A percentile compares a stretch with the other conserved stretches of the same genome.
These are phyloP conservation scores for Farysia itapuensis DNA, from an alignment of 1,284 basidiomycete genomes.

Conservation along the genomic window DNA sequence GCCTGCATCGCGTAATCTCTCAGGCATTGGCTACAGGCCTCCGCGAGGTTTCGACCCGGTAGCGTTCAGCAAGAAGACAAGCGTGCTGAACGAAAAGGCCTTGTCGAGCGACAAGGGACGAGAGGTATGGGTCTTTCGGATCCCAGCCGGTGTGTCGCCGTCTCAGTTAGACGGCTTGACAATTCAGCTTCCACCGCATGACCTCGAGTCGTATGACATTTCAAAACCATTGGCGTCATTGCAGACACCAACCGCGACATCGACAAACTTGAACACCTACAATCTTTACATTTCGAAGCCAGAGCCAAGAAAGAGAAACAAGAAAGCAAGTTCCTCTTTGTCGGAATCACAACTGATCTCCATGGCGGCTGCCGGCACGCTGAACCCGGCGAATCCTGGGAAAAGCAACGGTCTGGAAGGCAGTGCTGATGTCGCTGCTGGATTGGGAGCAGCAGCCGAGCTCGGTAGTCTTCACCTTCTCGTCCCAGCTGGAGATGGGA, in stretches of 20 bases:
- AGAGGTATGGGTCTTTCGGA: constrained; percentile 34
- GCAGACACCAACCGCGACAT: constrained; percentile 3
- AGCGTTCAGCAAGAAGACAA: not conserved
- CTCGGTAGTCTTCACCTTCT: constrained; percentile 28
- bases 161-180: constrained; percentile 30
- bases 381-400: constrained; percentile 3
- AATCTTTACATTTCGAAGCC: constrained; percentile 18
- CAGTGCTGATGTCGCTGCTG: constrained; percentile 9
- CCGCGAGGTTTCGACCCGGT: constrained; percentile 31
- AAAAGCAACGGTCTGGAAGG: constrained; percentile 3
- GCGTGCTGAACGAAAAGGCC: not conserved
- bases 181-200: constrained; percentile 17
- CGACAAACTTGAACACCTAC: constrained; percentile 17
- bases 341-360: constrained; percentile 42
- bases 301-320: constrained; percentile 9
- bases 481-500: constrained; percentile 18
- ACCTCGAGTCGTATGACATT: constrained; percentile 4
- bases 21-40: constrained; percentile 29
- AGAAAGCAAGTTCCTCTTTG: constrained; percentile 6
- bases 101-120: not conserved
- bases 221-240: constrained; percentile 15
- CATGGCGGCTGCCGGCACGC: constrained; percentile 26
- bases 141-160: constrained; percentile 21
- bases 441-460: constrained; percentile 32
- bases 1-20: constrained; percentile 13